Base-by-base conservation (phyloP, 2,329 filamentous ascomycete species). In the Fusarium hostae region DNA sequence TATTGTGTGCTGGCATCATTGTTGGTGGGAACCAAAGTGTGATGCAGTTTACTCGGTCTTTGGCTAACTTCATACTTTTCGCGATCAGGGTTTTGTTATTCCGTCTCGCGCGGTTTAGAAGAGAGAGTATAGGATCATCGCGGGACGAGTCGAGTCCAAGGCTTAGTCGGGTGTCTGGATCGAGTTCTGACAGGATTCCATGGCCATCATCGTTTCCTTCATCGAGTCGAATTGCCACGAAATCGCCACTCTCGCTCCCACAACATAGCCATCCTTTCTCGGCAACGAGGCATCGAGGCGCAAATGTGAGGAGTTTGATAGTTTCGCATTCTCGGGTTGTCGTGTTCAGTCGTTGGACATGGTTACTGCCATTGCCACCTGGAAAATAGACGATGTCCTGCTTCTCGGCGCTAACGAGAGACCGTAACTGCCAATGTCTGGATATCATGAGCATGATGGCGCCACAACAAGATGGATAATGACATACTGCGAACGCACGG, bases 221-320 rank as follows among this genome's bases (percentile, higher is more conserved):
- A 58, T 83, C 79, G 18, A 95, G 84, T 73, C 88, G 90, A 76
- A 97, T 92, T 60, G 94, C 91, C 34, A 93, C 91, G 78, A 97
- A 97, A 78, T 97, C 92, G 63, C 96, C 96, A 72, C 90, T 89
- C 76, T 97, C 92, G 65, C 95, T 95, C 50, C 95, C 96, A 50
- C 95, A 93, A 76, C 94, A 97, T 40, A 98, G 87, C 92, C 94
- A 98, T 57, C 94, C 94, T 76, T 93, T 89, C 58, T 90, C 91
- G 11, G 94, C 92, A n/a, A 94, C 92, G 10, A 98, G 88, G 80
- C 95, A 98, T 82, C 93, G 89, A n/a, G 95, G 92, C 75, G 81
- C 88, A 81, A 91, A 96, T 73, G 86, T 90, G 73, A 95, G 85
- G 34, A 90, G 85, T 57, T 89, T 93, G 80, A 93, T 89, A 68